Conservation (phyloP, 345 rosid species). For the Anastatica hierochuntica region DNA sequence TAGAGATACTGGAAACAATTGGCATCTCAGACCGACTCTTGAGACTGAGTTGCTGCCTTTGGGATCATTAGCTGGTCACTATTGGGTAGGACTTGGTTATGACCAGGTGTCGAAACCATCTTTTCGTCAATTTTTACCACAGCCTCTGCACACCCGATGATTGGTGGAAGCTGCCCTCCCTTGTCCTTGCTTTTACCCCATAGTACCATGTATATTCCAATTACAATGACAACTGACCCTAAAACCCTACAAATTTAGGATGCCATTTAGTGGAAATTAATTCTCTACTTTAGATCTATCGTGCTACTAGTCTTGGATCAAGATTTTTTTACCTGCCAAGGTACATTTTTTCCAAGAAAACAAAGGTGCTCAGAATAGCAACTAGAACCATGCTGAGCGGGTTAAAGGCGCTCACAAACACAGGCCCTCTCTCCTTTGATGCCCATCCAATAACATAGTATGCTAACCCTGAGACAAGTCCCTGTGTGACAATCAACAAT, state of each 20-base stretch:
- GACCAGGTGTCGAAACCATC: background rate
- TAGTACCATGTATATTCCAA: conserved; percentile 31
- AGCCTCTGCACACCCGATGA: conserved; percentile 15
- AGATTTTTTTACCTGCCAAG: conserved; percentile 42
- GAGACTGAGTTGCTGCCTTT: conserved; percentile 10
- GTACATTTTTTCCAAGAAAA: conserved; percentile 36
- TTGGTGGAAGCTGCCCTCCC: conserved; percentile 11
- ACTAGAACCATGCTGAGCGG: conserved; percentile 55
- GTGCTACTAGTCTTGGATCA: background rate
- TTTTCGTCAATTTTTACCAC: conserved; percentile 7
- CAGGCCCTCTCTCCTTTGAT: conserved; percentile 52
- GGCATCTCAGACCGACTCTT: conserved; percentile 12
- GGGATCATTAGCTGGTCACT: background rate
- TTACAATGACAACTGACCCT: conserved; percentile 31
- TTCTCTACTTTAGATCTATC: background rate
- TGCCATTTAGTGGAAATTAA: background rate
- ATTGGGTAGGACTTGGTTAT: conserved; percentile 2
- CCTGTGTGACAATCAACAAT: conserved; percentile 34
- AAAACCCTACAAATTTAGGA: conserved; percentile 22
- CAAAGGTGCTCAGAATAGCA: conserved; percentile 41
- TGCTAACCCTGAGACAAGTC: conserved; percentile 47
- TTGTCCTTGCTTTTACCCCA: conserved; percentile 41
- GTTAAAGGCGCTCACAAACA: conserved; percentile 60
- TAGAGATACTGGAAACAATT: conserved; percentile 8
- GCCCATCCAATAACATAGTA: conserved; percentile 40